A percentile compares a stretch with the other conserved stretches of the same genome.
These are phyloP conservation scores for Alternaria brassicicola DNA, from an alignment of 2,329 filamentous ascomycete species.

Conservation along the genomic window DNA sequence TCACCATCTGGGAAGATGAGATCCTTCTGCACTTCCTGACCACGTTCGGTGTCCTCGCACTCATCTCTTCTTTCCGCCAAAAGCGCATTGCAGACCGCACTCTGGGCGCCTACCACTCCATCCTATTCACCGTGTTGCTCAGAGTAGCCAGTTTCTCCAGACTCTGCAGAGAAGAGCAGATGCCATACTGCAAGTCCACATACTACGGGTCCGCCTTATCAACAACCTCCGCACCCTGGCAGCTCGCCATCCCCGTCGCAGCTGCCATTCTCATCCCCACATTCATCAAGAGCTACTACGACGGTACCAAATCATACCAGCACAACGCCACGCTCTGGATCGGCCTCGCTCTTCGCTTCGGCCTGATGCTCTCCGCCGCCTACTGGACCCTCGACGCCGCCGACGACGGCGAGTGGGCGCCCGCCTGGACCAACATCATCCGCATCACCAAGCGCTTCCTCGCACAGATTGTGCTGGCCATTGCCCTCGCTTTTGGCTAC, in stretches of 20 bases:
- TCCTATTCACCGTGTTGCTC: conserved; percentile 79
- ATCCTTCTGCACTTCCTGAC: conserved; percentile 90
- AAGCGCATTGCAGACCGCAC: conserved; percentile 70
- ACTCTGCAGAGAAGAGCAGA: conserved; percentile 95
- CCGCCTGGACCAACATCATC: conserved; percentile 57
- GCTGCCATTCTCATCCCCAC: conserved; percentile 73
- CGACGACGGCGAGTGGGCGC: conserved; percentile 83
- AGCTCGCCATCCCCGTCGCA: conserved; percentile 79
- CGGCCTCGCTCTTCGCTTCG: conserved; percentile 75
- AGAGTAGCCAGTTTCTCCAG: conserved; percentile 85
- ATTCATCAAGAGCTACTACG: conserved; percentile 79
- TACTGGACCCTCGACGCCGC: conserved; percentile 93
- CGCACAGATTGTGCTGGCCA: conserved; percentile 78
- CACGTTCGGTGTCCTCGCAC: conserved; percentile 80
- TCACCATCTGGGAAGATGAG: conserved; percentile 97
- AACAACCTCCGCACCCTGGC: conserved; percentile 91
- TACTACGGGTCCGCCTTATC: conserved; percentile 93
- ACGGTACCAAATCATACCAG: conserved; percentile 83
- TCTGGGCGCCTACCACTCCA: conserved; percentile 81
- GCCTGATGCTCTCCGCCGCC: conserved; percentile 74
- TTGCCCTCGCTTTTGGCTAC: conserved; percentile 82
- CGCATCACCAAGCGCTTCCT: conserved; percentile 78
- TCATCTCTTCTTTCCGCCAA: conserved; percentile 76
- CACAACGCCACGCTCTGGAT: conserved; percentile 86
- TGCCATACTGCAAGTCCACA: conserved; percentile 93